Evolutionary conservation across 2,329 filamentous ascomycete genomes (phyloP).

Genomic region (Diaporthe sp.): DNA sequence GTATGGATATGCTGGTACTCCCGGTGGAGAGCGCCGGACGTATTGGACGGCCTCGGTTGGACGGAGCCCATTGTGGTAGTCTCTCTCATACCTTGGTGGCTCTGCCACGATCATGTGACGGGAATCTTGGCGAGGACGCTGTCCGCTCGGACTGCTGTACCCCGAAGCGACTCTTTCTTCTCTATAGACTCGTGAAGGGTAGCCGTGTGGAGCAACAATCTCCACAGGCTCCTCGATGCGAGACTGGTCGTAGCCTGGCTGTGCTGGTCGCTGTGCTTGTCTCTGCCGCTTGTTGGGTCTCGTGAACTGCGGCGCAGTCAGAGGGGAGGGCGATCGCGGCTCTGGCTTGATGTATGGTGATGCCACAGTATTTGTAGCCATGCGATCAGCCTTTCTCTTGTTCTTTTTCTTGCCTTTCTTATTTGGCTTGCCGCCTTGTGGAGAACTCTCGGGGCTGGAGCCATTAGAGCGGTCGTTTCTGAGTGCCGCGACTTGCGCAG

Average conservation of each 20-base stretch:
- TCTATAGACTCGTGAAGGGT: conserved; percentile 50
- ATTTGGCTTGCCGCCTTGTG: conserved; percentile 63
- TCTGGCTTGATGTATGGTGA: conserved; percentile 73
- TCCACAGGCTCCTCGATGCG: conserved; percentile 57
- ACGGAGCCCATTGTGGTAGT: conserved; percentile 50
- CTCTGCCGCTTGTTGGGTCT: conserved; percentile 70
- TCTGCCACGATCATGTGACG: conserved; percentile 45
- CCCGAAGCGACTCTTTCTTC: conserved; percentile 49
- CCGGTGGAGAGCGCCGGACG: conserved; percentile 53
- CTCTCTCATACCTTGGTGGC: conserved; percentile 47
- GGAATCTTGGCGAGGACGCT: conserved; percentile 44
- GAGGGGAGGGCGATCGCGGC: conserved; percentile 73
- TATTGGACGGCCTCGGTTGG: conserved; percentile 49
- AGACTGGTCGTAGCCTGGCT: conserved; percentile 50
- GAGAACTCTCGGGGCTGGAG: conserved; percentile 72
- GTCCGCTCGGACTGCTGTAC: conserved; percentile 52
- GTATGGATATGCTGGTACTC: conserved; percentile 53
- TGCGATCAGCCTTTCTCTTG: conserved; percentile 63
- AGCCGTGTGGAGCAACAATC: conserved; percentile 53
- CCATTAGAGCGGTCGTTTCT: conserved; percentile 61
- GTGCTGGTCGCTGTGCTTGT: conserved; percentile 57
- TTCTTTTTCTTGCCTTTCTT: conserved; percentile 65
- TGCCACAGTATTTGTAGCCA: conserved; percentile 59
- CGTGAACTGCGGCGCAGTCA: conserved; percentile 64
- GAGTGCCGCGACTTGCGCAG: conserved; percentile 70